Evolutionary conservation across 495 filamentous ascomycete genomes (phyloP), one percentile per base, ranked within the genome.

Genomic region (Talaromyces stipitatus): DNA sequence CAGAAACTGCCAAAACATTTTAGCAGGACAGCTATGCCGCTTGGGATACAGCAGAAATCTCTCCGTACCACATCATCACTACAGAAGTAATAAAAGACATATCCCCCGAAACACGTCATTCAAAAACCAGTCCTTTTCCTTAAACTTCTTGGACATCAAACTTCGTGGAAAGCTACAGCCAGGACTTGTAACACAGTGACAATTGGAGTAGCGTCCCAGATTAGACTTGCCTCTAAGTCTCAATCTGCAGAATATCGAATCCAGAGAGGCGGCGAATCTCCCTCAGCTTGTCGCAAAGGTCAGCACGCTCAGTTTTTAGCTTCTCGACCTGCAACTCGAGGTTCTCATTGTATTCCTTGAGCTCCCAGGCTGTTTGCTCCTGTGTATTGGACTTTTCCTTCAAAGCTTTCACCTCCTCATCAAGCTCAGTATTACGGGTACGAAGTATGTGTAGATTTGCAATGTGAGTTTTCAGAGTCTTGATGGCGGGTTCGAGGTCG

Each of bases 321-420:
- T 33, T 29, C 1, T 26, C 24, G 18, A 54, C 32, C 23, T 29
- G 51, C 16, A 16, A 28, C 23, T 54, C 23, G 6, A 54, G 27
- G 7, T 54, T 54, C 22, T 54, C 51, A 18, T 54, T 54, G 51
- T 54, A 38, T 7, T 54, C 51, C 9, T 54, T 54, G 3, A 54
- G 10, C 8, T 54, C 32, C 51, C 51, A 54, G 2, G 6, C 11
- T 0, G 27, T 28, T 22, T 26, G 3, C 6, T 54, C 32, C 8
- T 30, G 16, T 4, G 2, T 26, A 27, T 36, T 26, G 16, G 27
- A 28, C n/a, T 32, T 6, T 20, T 54, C 12, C 22, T 54, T 54
- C 8, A 54, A 22, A 18, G 24, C 3, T 16, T 26, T 29, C 1
- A 6, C 20, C 24, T 54, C 29, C 4, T 24, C 20, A 3, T n/a